Percentiles rank a stretch among this genome's conserved stretches.
These are phyloP conservation scores for Scutellaria barbata DNA, from an alignment of 257 asterid species.

Conservation along the genomic window DNA sequence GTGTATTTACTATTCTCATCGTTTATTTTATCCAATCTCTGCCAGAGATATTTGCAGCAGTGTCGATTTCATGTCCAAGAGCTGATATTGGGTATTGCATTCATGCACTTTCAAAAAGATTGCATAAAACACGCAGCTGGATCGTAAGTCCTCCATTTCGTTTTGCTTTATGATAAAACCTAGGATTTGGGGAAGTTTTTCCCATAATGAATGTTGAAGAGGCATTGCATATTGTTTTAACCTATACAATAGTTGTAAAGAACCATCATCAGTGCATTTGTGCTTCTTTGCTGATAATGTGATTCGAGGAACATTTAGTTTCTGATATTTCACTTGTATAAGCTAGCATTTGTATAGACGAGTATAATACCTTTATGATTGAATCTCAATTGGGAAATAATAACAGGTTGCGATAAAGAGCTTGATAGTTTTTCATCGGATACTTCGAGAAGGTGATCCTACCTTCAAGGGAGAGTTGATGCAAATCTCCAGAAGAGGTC, in stretches of 20 bases:
- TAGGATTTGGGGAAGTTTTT: no score
- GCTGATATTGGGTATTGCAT: constrained; percentile 94
- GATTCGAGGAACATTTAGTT: no score
- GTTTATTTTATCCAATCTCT: neutral
- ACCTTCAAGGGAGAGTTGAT: constrained; percentile 75
- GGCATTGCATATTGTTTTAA: no score
- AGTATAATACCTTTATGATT: no score
- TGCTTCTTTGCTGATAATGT: no score
- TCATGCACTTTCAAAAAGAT: constrained; percentile 76
- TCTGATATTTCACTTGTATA: no score
- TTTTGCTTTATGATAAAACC: no score
- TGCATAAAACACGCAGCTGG: constrained; percentile 79
- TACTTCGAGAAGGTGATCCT: constrained; percentile 84
- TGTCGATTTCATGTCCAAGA: constrained; percentile 71
- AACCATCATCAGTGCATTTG: no score
- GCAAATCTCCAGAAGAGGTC: constrained; percentile 69
- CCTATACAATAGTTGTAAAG: no score
- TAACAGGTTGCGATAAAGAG: constrained; percentile 83
- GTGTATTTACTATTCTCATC: neutral
- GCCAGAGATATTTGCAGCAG: constrained; percentile 68
- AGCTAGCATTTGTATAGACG: no score
- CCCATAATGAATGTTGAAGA: no score
- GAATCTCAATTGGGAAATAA: neutral
- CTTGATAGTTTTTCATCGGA: constrained; percentile 80
- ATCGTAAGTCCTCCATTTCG: constrained; percentile 48